Base-by-base conservation (phyloP, 768 basidiomycete genomes). In the Mycena galericulata region DNA sequence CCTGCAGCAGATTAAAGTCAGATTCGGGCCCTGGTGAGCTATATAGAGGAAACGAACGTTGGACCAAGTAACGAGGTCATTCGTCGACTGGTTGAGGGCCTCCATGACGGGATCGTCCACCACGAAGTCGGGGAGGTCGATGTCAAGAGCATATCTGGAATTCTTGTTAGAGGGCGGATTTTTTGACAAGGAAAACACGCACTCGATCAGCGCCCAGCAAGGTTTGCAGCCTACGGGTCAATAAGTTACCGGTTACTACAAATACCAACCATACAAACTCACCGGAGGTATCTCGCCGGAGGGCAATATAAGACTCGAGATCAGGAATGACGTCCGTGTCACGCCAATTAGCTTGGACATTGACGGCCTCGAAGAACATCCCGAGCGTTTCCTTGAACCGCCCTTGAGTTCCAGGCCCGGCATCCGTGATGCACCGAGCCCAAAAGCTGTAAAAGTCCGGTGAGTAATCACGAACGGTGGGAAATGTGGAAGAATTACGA, bases 41-140 rank as follows among this genome's bases (percentile, higher is more conserved):
- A 4, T 20, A n/a, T 10, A 24, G 27, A n/a, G 47, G 50, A 47
- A 55, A 74, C 88, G 74, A 77, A 92, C 92, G 74, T 94, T 94
- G 22, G 92, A 92, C 92, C 91, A 93, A n/a, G 91, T 89, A 60
- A 94, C 90, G 60, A 94, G 82, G 71, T 94, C 93, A 65, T 94
- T 94, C 22, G 92, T 84, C 22, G 87, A 85, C 73, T 92, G 87
- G 55, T 88, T 88, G 60, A 94, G 83, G 59, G 85, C 84, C 61
- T 77, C 79, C 26, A 94, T 85, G 59, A 87, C 74, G 3, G 90
- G 90, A 75, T 93, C 86, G 17, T 90, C 86, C 75, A 88, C 87
- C 36, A 93, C 91, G 66, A 81, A 86, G 71, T 92, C 90, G 1
- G 93, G 93, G 27, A 94, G 83, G 67, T 91, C 87, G 61, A 94